Evolutionary conservation across 495 filamentous ascomycete genomes (phyloP), one percentile per base, ranked within the genome.

Genomic region (Mycothermus thermophilus): DNA sequence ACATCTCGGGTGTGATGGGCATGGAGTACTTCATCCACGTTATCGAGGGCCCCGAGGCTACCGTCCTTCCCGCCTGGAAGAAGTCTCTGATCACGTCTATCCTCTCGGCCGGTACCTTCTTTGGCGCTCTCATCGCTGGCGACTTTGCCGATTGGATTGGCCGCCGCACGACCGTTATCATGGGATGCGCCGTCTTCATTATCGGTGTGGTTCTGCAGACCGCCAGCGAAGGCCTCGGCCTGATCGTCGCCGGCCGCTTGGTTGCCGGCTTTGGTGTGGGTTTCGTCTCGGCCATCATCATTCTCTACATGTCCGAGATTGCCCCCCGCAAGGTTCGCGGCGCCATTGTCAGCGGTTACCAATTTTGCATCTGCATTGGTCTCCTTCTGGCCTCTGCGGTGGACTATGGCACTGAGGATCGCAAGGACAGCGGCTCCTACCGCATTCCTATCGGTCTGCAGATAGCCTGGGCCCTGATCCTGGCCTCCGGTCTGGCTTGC

Each of bases 41-140:
- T 31, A 50, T 52, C 30, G 44, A 46, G 11, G 60, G 65, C 40
- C 50, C 54, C 40, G 57, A 53, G 18, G 46, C 48, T 24, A 36
- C 23, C n/a, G 38, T 30, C 14, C 50, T 50, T 7, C 43, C 39
- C 1, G 40, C 52, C 16, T 40, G 37, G n/a, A 39, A 62, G 38
- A 75, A 79, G 58, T 75, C 73, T 4, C 63, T 82, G 31, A 82
- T 80, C 44, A 75, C 74, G 32, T 80, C 78, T n/a, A 79, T 83
- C 43, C 67, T 83, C 26, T 55, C 52, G 3, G 43, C 44, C 19
- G 52, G 52, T 27, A 55, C 79, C 28, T 83, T 84, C 66, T 77
- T 81, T 42, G 79, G 79, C 48, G 75, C 79, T 36, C 52, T 84
- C 23, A 62, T 79, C 23, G 75, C 74, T 9, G 77, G 76, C 53